A percentile compares a stretch with the other conserved stretches of the same genome.
Conservation (phyloP, 2,329 filamentous ascomycete genomes). For the Microascus cirrosus region DNA sequence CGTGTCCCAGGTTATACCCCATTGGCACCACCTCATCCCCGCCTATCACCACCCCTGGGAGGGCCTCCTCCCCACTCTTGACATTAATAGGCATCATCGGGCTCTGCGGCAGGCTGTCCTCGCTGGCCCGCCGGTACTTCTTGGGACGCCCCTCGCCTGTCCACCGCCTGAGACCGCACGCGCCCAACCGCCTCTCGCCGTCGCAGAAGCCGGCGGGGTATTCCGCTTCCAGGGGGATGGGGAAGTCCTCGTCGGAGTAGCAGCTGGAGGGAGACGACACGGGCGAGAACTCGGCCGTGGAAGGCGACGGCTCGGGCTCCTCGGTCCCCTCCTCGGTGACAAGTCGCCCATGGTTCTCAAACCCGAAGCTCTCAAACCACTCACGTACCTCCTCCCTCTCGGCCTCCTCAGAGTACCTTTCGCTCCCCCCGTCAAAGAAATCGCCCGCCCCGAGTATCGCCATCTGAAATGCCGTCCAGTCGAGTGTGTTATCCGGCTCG, state of each 20-base stretch:
- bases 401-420: conserved; percentile 25
- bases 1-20: conserved; percentile 49
- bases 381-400: conserved; percentile 34
- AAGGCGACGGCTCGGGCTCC: neutral
- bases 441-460: conserved; percentile 48
- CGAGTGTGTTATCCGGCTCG: conserved; percentile 26
- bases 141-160: conserved; percentile 21
- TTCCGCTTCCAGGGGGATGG: conserved; percentile 24
- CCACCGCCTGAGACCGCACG: conserved; percentile 20
- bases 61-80: conserved; percentile 12
- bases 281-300: neutral
- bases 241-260: conserved; percentile 21
- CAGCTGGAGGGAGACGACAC: conserved; percentile 9
- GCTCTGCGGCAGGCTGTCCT: conserved; percentile 33
- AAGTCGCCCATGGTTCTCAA: conserved; percentile 11
- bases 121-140: conserved; percentile 3
- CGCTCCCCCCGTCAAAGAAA: conserved; percentile 28
- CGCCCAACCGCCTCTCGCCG: conserved; percentile 17
- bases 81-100: conserved; percentile 33
- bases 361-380: conserved; percentile 42
- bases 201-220: conserved; percentile 22
- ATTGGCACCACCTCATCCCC: conserved; percentile 29
- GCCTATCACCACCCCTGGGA: neutral
- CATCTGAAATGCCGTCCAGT: conserved; percentile 58
- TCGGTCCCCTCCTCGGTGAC: neutral